These are phyloP conservation scores for Colletotrichum falcatum DNA, from an alignment of 2,329 filamentous ascomycete genomes.

Conservation along the genomic window DNA sequence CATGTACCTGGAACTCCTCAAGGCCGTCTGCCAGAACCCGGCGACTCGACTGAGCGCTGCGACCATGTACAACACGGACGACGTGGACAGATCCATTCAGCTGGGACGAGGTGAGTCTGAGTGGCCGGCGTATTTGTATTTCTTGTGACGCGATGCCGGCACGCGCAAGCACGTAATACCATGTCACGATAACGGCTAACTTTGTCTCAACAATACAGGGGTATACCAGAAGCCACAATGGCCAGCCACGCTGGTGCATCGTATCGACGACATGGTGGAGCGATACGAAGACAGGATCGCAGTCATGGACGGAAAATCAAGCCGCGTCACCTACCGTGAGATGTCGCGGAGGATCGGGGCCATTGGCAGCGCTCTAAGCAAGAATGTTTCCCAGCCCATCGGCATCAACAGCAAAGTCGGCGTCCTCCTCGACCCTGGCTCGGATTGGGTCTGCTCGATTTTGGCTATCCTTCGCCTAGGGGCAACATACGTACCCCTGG, in stretches of 20 bases:
- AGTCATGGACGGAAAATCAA: background rate
- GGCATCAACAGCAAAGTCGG: constrained; percentile 45
- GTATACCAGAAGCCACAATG: background rate
- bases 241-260: background rate
- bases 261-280: constrained; percentile 3
- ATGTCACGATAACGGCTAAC: background rate
- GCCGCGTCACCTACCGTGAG: background rate
- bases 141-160: background rate
- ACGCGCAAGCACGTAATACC: too few relatives aligned
- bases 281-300: background rate
- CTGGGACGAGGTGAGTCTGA: constrained; percentile 1
- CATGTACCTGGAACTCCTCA: background rate
- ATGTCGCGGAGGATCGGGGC: background rate
- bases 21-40: constrained; percentile 1
- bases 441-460: constrained; percentile 52
- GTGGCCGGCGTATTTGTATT: too few relatives aligned
- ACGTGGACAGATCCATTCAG: background rate
- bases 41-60: background rate
- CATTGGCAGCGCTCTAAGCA: background rate
- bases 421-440: constrained; percentile 54
- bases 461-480: constrained; percentile 56
- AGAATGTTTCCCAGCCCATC: constrained; percentile 39
- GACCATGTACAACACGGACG: background rate
- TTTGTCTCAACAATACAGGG: background rate
- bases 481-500: constrained; percentile 55